Evolutionary conservation across 129 eudicot species (phyloP).

Genomic region (Artemisia annua): DNA sequence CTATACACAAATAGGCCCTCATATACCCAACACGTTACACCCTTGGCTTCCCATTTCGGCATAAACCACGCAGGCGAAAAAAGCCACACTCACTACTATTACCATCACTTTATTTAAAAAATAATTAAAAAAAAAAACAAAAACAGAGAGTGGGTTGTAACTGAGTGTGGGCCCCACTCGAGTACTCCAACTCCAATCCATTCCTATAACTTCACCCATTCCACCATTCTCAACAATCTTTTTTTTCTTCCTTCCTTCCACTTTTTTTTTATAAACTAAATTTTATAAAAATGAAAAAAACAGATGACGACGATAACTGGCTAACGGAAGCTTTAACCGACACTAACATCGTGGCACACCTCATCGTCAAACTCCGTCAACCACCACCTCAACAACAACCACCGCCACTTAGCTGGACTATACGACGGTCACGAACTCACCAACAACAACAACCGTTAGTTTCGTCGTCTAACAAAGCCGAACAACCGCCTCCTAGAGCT

Average conservation of each 20-base stretch:
- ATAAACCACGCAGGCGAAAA: conserved; percentile 1
- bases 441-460: conserved; percentile 1
- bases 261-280: neutral
- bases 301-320: conserved; percentile 47
- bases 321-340: conserved; percentile 35
- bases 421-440: conserved; percentile 55
- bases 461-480: conserved; percentile 22
- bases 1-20: no score
- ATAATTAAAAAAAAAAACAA: neutral
- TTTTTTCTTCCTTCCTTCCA: conserved; percentile 22
- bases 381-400: conserved; percentile 7
- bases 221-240: conserved; percentile 29
- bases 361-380: conserved; percentile 43
- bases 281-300: no score
- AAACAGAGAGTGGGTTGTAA: conserved; percentile 32
- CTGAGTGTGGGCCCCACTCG: conserved; percentile 37
- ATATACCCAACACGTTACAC: conserved; percentile 13
- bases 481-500: conserved; percentile 32
- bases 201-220: conserved; percentile 36
- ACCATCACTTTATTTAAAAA: neutral
- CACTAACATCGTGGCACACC: conserved; percentile 43
- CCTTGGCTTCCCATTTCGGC: conserved; percentile 13
- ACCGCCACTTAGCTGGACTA: conserved; percentile 50
- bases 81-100: neutral
- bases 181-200: conserved; percentile 30